Base-by-base conservation (phyloP, 2,329 filamentous ascomycete genomes). In the Exophiala sp. region DNA sequence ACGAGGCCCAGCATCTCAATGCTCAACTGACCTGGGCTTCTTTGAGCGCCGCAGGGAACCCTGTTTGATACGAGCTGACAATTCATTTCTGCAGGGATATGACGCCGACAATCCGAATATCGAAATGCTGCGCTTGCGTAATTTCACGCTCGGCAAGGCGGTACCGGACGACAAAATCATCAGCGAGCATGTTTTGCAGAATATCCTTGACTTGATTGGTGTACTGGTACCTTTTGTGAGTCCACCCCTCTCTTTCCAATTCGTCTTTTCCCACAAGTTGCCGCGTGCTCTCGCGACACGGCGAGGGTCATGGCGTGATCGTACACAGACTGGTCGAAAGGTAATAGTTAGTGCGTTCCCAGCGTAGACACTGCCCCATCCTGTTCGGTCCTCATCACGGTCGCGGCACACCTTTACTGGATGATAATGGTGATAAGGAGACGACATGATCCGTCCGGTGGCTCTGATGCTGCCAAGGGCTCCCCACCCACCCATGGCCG, bases 151-250 rank as follows among this genome's bases (percentile, higher is more conserved):
- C 18, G 79, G 83, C 35, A 84, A 78, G 55, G 83, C 83, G 66
- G 71, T 96, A 34, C 68, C 78, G 10, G 89, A 91, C 63, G 71
- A 77, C 8, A 76, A 88, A 44, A 76, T 95, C 16, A 75, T 84
- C 34, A 76, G 78, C 42, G 73, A 80, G 43, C 75, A 83, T 64
- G 83, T 82, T 12, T 79, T 90, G 70, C 79, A 84, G 29, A 81
- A 80, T 65, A 78, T 96, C 48, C 76, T 78, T 47, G 77, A 80
- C 36, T 72, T 90, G 18, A 74, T 96, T 60, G 75, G 77, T 32
- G 78, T 82, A 47, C 81, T 96, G 80, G 83, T 84, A 58, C 85
- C 85, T 39, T 95, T 92, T 74, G 90, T 95, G 75, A 86, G 88
- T 81, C 55, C 44, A 60, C 58, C 39, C 50, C 60, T 53, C 47